A percentile compares a stretch with the other conserved stretches of the same genome.
Evolutionary conservation across 164 flowering plant genomes (phyloP).

Genomic region (Litsea cubeba): DNA sequence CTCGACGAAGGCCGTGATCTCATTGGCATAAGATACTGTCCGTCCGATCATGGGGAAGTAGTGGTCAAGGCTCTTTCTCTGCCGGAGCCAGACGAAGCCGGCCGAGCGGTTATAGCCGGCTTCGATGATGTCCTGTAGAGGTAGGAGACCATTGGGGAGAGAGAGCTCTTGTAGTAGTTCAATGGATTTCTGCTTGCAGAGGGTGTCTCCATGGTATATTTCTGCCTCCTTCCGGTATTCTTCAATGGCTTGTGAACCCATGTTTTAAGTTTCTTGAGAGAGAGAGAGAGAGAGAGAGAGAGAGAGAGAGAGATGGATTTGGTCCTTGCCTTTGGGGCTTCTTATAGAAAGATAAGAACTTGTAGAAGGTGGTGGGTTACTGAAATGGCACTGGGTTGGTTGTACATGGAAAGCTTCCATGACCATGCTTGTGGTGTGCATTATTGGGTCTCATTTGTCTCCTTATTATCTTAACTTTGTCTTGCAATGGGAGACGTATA

Average conservation of each 20-base stretch:
- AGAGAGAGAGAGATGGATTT: no score
- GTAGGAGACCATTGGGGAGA: slow-evolving; percentile 68
- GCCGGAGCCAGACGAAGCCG: slow-evolving; percentile 81
- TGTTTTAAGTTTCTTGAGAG: background rate
- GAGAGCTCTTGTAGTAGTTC: slow-evolving; percentile 43
- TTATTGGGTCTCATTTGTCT: no score
- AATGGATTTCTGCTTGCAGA: slow-evolving; percentile 45
- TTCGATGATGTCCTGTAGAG: slow-evolving; percentile 52
- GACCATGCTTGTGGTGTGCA: no score
- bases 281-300: no score
- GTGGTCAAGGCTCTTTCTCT: slow-evolving; percentile 55
- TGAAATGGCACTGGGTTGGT: no score
- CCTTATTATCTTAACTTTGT: no score
- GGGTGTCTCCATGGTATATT: slow-evolving; percentile 46
- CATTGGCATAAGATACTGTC: slow-evolving; percentile 45
- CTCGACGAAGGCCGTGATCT: slow-evolving; percentile 63
- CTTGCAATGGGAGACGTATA: no score
- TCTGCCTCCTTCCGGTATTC: slow-evolving; percentile 59
- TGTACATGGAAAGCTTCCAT: no score
- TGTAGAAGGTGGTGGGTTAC: no score
- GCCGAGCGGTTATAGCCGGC: slow-evolving; percentile 46
- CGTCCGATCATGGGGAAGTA: slow-evolving; percentile 54
- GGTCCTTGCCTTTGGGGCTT: no score
- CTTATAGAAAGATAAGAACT: no score
- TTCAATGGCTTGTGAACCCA: slow-evolving; percentile 23